Conservation (phyloP, 352 stramenopile species). For the Globisporangium uncinulatum region DNA sequence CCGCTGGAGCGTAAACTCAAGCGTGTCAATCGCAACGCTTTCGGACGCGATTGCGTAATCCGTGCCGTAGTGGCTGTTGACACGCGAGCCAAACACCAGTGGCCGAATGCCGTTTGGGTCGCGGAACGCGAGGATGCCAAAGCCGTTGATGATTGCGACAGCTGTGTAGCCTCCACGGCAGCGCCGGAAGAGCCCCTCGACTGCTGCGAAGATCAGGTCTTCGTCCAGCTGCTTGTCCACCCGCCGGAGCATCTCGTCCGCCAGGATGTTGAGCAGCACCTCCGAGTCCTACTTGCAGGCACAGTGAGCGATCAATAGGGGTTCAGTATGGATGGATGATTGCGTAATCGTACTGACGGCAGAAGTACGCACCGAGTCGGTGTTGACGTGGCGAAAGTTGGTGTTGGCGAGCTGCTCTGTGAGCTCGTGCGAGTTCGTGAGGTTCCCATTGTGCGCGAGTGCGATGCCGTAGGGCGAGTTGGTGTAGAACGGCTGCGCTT, state of each 20-base stretch:
- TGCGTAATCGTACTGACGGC: no score
- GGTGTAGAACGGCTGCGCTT: conserved; percentile 98
- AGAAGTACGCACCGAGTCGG: conserved; percentile 77
- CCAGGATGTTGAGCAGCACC: conserved; percentile 98
- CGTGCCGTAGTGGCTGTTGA: conserved; percentile 65
- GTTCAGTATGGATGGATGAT: no score
- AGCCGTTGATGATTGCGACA: conserved; percentile 97
- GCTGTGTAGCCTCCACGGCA: conserved; percentile 96
- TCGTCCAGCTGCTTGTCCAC: conserved; percentile 62
- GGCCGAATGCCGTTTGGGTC: conserved; percentile 98
- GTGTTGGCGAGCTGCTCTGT: conserved; percentile 88
- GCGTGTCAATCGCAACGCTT: conserved; percentile 97
- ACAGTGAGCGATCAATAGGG: no score
- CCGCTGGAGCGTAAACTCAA: conserved; percentile 94
- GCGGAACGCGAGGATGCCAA: conserved; percentile 97
- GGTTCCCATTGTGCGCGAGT: conserved; percentile 98
- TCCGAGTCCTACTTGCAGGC: conserved; percentile 89
- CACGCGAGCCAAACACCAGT: conserved; percentile 90
- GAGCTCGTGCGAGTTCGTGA: conserved; percentile 97
- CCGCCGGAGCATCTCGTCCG: conserved; percentile 91
- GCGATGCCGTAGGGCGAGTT: conserved; percentile 99
- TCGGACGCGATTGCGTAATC: conserved; percentile 97
- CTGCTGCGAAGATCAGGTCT: conserved; percentile 88
- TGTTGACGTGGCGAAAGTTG: conserved; percentile 97
- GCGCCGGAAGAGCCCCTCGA: conserved; percentile 91